phyloP scores from a whole-genome alignment of 2,329 filamentous ascomycete genomes.

The Fusarium sp. region DNA sequence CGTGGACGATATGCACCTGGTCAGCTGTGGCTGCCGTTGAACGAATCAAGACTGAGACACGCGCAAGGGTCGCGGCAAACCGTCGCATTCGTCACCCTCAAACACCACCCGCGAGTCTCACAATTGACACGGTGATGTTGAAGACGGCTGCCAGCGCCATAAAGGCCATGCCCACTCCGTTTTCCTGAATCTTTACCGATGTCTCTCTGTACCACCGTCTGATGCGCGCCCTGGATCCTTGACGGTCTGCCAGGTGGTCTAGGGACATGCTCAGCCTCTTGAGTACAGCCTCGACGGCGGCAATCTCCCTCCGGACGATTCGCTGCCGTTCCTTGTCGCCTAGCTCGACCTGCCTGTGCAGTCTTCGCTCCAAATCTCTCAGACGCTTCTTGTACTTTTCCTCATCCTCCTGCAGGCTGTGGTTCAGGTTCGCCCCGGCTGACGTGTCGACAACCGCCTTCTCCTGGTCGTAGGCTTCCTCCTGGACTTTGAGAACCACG shows the following conservation, averaged over 20 bases:
- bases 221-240: not conserved
- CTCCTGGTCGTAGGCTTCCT: not conserved
- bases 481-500: not conserved
- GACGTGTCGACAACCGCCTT: not conserved
- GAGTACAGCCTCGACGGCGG: not conserved
- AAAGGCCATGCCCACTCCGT: not conserved
- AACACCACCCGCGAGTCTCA: not conserved
- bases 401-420: not conserved
- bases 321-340: slow-evolving; percentile 4
- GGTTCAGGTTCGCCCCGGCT: not conserved
- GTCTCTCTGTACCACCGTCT: not conserved
- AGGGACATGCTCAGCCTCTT: not conserved
- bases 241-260: not conserved
- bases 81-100: not conserved
- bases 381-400: not conserved
- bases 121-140: not conserved
- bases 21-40: not conserved
- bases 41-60: not conserved
- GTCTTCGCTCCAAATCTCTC: not conserved
- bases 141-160: slow-evolving; percentile 3
- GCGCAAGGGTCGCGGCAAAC: not conserved
- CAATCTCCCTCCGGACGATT: not conserved
- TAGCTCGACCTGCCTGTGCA: not conserved
- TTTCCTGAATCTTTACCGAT: not conserved
- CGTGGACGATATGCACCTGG: not conserved